Conservation (phyloP, 2,329 filamentous ascomycete genomes). For the Verticillium tricorpus region DNA sequence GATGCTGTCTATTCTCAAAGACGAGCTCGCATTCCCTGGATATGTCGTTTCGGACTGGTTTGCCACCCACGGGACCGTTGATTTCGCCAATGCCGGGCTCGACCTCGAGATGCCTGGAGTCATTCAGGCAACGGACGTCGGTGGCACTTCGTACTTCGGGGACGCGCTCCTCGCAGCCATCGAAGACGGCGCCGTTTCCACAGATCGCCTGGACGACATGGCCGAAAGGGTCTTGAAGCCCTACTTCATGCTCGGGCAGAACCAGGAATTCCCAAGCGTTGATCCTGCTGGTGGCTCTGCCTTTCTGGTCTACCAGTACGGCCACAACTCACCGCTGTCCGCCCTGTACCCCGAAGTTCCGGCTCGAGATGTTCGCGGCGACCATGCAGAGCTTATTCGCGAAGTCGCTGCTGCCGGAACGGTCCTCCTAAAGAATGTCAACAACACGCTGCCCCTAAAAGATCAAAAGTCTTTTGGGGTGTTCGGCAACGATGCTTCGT, state of each 20-base stretch:
- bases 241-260: constrained; percentile 76
- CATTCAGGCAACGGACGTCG: no score
- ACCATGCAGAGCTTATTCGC: constrained; percentile 50
- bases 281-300: constrained; percentile 22
- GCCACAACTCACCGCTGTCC: background rate
- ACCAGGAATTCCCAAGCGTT: constrained; percentile 48
- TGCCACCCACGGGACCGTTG: constrained; percentile 70
- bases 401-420: constrained; percentile 55
- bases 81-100: constrained; percentile 66
- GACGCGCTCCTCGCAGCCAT: constrained; percentile 64
- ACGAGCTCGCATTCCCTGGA: constrained; percentile 72
- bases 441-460: constrained; percentile 55
- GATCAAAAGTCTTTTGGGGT: constrained; percentile 31
- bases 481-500: constrained; percentile 7
- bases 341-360: background rate
- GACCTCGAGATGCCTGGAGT: constrained; percentile 61
- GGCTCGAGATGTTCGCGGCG: constrained; percentile 37
- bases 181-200: constrained; percentile 69
- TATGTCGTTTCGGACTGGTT: constrained; percentile 60
- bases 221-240: constrained; percentile 71
- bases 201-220: constrained; percentile 76
- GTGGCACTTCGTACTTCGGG: constrained; percentile 58
- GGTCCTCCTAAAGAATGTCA: constrained; percentile 68
- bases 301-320: background rate
- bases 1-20: constrained; percentile 70